Evolutionary conservation across 192 early-diverging fungal species (phyloP).

Genomic region (Entomortierella beljakovae): DNA sequence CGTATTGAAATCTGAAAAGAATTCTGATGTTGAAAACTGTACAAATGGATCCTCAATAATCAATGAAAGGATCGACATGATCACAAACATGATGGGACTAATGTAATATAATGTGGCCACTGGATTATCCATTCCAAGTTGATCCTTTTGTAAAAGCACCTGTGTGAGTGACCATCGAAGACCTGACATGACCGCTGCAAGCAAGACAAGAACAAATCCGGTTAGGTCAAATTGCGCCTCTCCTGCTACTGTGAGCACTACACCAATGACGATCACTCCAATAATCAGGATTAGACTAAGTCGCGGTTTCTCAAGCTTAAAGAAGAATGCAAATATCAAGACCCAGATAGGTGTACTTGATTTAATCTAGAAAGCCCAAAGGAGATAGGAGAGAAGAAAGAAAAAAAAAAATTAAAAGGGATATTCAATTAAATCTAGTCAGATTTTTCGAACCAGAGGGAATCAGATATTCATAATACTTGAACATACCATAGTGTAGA

Average conservation of each 20-base stretch:
- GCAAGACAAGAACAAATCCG: conserved; percentile 68
- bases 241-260: conserved; percentile 79
- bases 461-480: too few species aligned
- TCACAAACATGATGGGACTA: conserved; percentile 80
- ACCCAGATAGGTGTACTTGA: conserved; percentile 76
- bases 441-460: background rate
- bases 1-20: conserved; percentile 62
- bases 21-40: conserved; percentile 58
- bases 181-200: conserved; percentile 81
- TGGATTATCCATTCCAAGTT: conserved; percentile 81
- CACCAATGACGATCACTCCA: conserved; percentile 78
- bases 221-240: conserved; percentile 71
- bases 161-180: conserved; percentile 87
- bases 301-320: conserved; percentile 78
- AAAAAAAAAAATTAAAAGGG: background rate
- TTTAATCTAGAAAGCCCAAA: conserved; percentile 56
- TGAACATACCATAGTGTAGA: conserved; percentile 82
- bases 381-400: background rate
- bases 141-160: conserved; percentile 74
- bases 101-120: conserved; percentile 82
- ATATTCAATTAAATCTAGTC: background rate
- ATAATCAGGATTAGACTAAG: conserved; percentile 73
- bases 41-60: conserved; percentile 68
- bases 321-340: conserved; percentile 84
- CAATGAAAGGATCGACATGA: conserved; percentile 68